phyloP scores from a whole-genome alignment of 129 eudicot species.

The Smallanthus sonchifolius region DNA sequence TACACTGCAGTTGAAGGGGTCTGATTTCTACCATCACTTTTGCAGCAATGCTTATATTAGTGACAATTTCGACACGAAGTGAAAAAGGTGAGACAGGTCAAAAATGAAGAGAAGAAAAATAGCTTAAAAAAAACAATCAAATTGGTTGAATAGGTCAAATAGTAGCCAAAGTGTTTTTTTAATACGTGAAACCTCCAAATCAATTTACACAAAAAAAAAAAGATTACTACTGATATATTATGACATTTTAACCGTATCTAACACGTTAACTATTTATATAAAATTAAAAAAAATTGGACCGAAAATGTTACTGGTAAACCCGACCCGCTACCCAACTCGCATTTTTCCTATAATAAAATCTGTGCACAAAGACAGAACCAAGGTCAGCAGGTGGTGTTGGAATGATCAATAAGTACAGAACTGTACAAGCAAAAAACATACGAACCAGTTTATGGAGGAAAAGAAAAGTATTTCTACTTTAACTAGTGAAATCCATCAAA shows the following conservation, averaged over 20 bases:
- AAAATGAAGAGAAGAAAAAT: not conserved
- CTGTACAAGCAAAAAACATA: not conserved
- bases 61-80: not conserved
- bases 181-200: not conserved
- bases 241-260: not conserved
- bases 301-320: not conserved
- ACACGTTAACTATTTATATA: not conserved
- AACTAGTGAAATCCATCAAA: constrained; percentile 8
- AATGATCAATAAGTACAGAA: not conserved
- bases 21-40: constrained; percentile 1
- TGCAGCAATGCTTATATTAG: not conserved
- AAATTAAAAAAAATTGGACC: not conserved
- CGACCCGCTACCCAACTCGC: not conserved
- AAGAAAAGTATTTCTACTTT: not conserved
- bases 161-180: not conserved
- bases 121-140: not conserved
- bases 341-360: not conserved
- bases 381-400: not conserved
- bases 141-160: not conserved
- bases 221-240: not conserved
- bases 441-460: not conserved
- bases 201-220: not conserved
- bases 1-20: not conserved
- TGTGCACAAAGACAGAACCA: not conserved
- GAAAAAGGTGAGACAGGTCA: not conserved